Conservation (phyloP, 352 stramenopile species). For the Pythium phragmiticola region DNA sequence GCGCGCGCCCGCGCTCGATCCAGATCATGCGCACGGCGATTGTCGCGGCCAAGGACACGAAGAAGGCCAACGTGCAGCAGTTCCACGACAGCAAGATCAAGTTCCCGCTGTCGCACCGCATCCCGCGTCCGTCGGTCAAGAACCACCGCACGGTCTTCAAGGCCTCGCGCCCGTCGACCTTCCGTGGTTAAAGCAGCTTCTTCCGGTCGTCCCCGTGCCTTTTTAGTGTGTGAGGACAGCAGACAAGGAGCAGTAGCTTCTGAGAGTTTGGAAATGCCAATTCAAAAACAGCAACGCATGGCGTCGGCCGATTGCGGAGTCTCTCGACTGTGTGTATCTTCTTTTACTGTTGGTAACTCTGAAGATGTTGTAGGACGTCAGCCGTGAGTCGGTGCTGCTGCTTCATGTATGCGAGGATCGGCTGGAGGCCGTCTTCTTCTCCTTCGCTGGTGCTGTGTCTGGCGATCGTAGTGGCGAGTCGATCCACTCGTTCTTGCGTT, state of each 20-base stretch:
- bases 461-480: constrained; percentile 1
- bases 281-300: constrained; percentile 13
- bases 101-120: constrained; percentile 98
- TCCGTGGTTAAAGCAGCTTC: constrained; percentile 92
- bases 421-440: not conserved
- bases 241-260: constrained; percentile 3
- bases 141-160: constrained; percentile 96
- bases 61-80: constrained; percentile 96
- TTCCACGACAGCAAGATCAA: constrained; percentile 97
- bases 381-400: constrained; percentile 16
- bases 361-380: not conserved
- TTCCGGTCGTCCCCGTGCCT: not conserved
- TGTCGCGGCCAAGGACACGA: constrained; percentile 94
- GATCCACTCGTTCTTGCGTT: constrained; percentile 1
- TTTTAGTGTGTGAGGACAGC: not conserved
- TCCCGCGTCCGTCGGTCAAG: constrained; percentile 92
- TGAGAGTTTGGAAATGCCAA: constrained; percentile 7
- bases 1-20: constrained; percentile 95
- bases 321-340: constrained; percentile 4
- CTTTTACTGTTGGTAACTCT: not conserved
- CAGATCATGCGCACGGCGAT: constrained; percentile 99
- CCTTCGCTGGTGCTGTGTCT: not conserved
- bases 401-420: constrained; percentile 3
- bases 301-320: constrained; percentile 28
- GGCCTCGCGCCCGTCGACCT: constrained; percentile 95